A percentile compares a stretch with the other conserved stretches of the same genome.
Conservation (phyloP, 2,329 filamentous ascomycete genomes). For the Alternaria sp. region DNA sequence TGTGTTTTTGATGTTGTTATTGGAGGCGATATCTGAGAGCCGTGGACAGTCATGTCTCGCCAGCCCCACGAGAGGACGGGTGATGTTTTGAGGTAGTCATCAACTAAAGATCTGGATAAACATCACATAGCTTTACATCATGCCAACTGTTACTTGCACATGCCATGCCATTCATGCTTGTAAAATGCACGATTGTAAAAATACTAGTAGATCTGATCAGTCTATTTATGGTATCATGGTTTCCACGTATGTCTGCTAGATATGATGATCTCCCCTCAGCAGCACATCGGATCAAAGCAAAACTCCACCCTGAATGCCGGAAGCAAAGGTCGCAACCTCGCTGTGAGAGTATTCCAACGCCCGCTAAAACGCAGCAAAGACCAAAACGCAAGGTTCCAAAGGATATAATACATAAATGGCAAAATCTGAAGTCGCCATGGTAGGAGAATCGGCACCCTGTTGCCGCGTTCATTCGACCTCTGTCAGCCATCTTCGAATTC, state of each 20-base stretch:
- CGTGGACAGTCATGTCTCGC: not conserved
- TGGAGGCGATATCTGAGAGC: not conserved
- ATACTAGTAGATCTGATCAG: not conserved
- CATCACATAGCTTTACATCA: not conserved
- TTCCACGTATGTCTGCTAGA: not conserved
- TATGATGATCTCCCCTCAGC: not conserved
- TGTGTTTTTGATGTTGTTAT: slow-evolving; percentile 63
- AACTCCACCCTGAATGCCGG: not conserved
- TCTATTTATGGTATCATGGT: not conserved
- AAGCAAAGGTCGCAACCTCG: not conserved
- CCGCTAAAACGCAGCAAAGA: slow-evolving; percentile 19
- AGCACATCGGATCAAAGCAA: not conserved
- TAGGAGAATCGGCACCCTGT: not conserved
- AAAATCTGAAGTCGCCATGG: not conserved
- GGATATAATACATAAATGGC: slow-evolving; percentile 9
- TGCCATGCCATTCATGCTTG: not conserved
- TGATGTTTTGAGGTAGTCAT: not conserved
- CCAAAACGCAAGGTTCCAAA: not conserved
- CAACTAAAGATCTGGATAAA: not conserved
- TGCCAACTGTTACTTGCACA: not conserved
- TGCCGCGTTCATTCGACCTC: slow-evolving; percentile 37
- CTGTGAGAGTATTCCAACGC: not conserved
- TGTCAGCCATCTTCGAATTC: slow-evolving; percentile 62
- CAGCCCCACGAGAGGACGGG: not conserved
- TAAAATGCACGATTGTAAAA: not conserved